Conservation (phyloP, 1,284 basidiomycete species). For the Apiotrichum montevideense region DNA sequence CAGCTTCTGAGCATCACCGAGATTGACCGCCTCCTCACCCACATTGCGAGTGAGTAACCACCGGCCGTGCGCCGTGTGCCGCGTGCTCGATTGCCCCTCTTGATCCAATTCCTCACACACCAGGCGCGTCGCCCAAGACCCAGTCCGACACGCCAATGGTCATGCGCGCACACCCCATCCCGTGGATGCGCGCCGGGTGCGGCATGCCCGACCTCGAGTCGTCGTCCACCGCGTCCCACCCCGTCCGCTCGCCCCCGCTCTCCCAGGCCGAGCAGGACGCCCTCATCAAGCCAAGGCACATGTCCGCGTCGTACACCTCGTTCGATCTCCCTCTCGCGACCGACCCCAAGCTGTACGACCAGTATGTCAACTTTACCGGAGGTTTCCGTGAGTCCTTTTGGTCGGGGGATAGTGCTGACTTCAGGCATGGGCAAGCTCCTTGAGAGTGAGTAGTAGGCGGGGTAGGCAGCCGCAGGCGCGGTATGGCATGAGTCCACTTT, state of each 20-base stretch:
- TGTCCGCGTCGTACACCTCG: conserved; percentile 43
- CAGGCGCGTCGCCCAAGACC: conserved; percentile 24
- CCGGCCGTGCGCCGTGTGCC: too few species aligned
- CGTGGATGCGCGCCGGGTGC: conserved; percentile 32
- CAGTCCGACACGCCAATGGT: conserved; percentile 36
- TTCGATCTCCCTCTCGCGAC: conserved; percentile 43
- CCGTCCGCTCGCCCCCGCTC: conserved; percentile 3
- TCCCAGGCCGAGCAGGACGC: conserved; percentile 19
- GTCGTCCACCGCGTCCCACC: conserved; percentile 5
- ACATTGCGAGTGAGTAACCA: conserved; percentile 35
- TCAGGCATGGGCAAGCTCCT: conserved; percentile 46
- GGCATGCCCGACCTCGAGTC: conserved; percentile 25
- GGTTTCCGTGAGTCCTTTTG: conserved; percentile 36
- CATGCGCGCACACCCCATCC: conserved; percentile 38
- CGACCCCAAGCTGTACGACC: conserved; percentile 35
- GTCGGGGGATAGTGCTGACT: not conserved
- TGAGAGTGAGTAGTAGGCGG: conserved; percentile 31
- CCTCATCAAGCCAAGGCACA: conserved; percentile 35
- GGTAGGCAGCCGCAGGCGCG: not conserved
- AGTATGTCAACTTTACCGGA: conserved; percentile 44
- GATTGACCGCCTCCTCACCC: conserved; percentile 41
- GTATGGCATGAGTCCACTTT: not conserved
- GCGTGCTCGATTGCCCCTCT: too few species aligned
- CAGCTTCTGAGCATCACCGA: conserved; percentile 37
- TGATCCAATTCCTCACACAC: not conserved